Evolutionary conservation across 352 stramenopile species (phyloP).

Genomic region (Peronospora destructor): DNA sequence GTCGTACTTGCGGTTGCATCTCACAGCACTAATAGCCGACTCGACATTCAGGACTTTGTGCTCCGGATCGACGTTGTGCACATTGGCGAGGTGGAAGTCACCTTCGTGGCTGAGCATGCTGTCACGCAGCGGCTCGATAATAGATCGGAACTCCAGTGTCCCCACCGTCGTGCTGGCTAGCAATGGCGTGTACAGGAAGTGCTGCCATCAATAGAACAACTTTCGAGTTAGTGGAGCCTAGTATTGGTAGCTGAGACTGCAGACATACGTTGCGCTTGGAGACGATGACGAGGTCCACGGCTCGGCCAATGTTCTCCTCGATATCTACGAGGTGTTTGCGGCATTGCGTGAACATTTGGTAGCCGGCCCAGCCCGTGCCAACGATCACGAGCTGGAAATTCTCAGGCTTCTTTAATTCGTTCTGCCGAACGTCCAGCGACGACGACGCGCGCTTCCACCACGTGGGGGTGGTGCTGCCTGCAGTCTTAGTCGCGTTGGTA

Average conservation of each 20-base stretch:
- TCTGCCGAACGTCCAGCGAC: slow-evolving; percentile 10
- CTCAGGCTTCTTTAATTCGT: slow-evolving; percentile 45
- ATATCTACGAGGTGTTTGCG: slow-evolving; percentile 74
- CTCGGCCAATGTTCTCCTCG: slow-evolving; percentile 40
- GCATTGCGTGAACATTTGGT: slow-evolving; percentile 69
- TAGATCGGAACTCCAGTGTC: slow-evolving; percentile 95
- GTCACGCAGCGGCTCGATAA: slow-evolving; percentile 94
- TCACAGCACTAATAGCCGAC: slow-evolving; percentile 40
- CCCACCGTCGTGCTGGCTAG: slow-evolving; percentile 91
- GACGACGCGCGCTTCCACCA: slow-evolving; percentile 21
- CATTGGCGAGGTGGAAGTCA: slow-evolving; percentile 68
- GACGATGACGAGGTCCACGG: slow-evolving; percentile 69
- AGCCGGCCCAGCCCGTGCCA: slow-evolving; percentile 73
- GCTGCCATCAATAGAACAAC: slow-evolving; percentile 31
- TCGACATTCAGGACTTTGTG: slow-evolving; percentile 68
- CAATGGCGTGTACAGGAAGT: slow-evolving; percentile 98
- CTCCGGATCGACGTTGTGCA: slow-evolving; percentile 70
- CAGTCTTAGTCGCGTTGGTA: not conserved
- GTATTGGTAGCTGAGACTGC: not conserved
- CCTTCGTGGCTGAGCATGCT: slow-evolving; percentile 60
- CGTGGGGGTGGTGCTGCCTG: not conserved
- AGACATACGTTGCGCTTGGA: slow-evolving; percentile 70
- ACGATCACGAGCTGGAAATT: slow-evolving; percentile 72
- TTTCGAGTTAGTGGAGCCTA: not conserved
- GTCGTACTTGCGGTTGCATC: slow-evolving; percentile 42